Percentiles rank a stretch among this genome's conserved stretches.
Evolutionary conservation across 2,329 filamentous ascomycete species (phyloP).

Genomic region (Aspergillus sp.): DNA sequence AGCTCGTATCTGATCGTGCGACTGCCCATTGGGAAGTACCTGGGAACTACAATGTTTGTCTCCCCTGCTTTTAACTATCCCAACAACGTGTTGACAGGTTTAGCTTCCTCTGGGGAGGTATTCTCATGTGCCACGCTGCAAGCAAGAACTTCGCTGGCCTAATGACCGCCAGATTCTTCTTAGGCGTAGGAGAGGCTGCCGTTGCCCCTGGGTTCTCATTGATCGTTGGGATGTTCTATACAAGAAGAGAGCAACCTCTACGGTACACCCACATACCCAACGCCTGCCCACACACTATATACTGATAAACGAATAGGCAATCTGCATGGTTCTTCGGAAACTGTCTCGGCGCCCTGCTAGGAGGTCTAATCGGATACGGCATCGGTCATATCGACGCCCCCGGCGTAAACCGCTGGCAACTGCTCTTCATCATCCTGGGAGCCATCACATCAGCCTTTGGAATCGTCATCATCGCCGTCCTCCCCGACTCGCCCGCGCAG

Average conservation of each 20-base stretch:
- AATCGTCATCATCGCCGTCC: constrained; percentile 20
- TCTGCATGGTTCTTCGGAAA: constrained; percentile 37
- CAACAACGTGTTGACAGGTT: constrained; percentile 11
- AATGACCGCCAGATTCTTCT: constrained; percentile 42
- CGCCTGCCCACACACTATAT: too few relatives aligned
- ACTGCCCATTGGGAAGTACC: constrained; percentile 28
- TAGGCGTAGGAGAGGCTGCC: constrained; percentile 30
- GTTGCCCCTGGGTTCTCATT: constrained; percentile 36
- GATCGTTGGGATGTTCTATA: constrained; percentile 40
- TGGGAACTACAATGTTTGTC: constrained; percentile 30
- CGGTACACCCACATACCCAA: constrained; percentile 6
- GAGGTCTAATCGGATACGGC: constrained; percentile 30
- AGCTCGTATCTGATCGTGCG: constrained; percentile 39
- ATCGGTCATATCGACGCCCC: constrained; percentile 24
- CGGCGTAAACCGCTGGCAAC: constrained; percentile 27
- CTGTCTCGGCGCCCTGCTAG: constrained; percentile 29
- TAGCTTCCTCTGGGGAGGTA: constrained; percentile 32
- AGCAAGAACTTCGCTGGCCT: constrained; percentile 31
- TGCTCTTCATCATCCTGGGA: constrained; percentile 33
- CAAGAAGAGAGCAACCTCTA: constrained; percentile 32
- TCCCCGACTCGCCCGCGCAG: constrained; percentile 34
- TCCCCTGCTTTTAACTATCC: constrained; percentile 9
- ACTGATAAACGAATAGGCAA: constrained; percentile 18
- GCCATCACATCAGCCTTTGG: constrained; percentile 25
- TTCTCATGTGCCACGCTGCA: constrained; percentile 34